phyloP scores from a whole-genome alignment of 768 basidiomycete genomes.

The Pleurotus platypus region DNA sequence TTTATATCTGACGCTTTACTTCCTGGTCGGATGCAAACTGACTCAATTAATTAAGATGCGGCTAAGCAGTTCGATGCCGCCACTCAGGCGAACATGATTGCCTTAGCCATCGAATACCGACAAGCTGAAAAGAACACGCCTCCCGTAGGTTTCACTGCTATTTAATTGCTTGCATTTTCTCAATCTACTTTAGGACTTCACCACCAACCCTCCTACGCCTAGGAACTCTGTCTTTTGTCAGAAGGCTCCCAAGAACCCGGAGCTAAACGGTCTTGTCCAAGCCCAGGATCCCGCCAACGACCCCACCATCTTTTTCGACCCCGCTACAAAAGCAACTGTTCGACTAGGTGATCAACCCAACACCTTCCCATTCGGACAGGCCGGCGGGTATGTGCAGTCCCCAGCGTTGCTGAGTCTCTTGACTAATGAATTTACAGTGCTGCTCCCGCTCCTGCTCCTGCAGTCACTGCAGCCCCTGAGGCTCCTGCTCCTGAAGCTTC shows the following conservation, averaged over 20 bases:
- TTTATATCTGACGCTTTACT: not conserved
- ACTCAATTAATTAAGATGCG: conserved; percentile 33
- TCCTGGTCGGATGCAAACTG: not conserved
- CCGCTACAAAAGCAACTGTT: conserved; percentile 35
- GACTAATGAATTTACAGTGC: no score
- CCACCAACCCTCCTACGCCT: conserved; percentile 42
- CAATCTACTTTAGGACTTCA: conserved; percentile 35
- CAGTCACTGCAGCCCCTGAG: conserved; percentile 22
- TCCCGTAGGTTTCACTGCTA: conserved; percentile 20
- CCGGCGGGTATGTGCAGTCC: conserved; percentile 13
- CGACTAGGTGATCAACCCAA: conserved; percentile 43
- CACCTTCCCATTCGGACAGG: conserved; percentile 39
- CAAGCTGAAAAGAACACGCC: conserved; percentile 60
- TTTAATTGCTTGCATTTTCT: not conserved
- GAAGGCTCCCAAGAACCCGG: conserved; percentile 46
- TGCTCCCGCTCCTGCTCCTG: conserved; percentile 25
- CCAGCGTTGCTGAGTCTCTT: no score
- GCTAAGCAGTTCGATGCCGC: conserved; percentile 48
- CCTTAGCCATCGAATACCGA: conserved; percentile 48
- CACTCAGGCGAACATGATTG: conserved; percentile 49
- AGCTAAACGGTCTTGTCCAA: conserved; percentile 47
- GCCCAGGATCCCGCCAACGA: conserved; percentile 50
- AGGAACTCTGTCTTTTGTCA: conserved; percentile 60
- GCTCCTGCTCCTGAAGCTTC: conserved; percentile 21
- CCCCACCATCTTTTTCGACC: conserved; percentile 50